Conservation (phyloP, 257 asterid genomes). For the Solanum rostratum region DNA sequence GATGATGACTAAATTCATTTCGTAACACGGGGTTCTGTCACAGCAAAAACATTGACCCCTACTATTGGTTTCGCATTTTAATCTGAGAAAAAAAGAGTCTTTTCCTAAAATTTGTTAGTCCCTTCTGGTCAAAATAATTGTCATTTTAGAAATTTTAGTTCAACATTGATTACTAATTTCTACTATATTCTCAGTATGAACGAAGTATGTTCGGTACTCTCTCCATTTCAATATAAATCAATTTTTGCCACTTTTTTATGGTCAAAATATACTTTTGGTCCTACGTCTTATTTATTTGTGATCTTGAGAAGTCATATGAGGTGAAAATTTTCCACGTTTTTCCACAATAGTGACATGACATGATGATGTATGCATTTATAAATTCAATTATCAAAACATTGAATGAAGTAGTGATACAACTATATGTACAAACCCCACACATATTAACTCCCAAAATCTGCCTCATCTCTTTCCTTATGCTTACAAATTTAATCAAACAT, state of each 20-base stretch:
- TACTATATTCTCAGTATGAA: too few species aligned
- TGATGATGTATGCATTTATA: not conserved
- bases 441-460: not conserved
- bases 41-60: too few species aligned
- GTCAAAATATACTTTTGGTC: not conserved
- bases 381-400: not conserved
- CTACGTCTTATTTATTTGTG: not conserved
- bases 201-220: too few species aligned
- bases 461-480: not conserved
- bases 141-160: not conserved
- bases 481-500: not conserved
- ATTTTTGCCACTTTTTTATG: not conserved
- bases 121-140: too few species aligned
- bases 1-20: too few species aligned
- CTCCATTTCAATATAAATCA: not conserved
- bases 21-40: too few species aligned
- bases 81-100: too few species aligned
- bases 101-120: too few species aligned
- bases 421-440: not conserved
- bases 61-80: too few species aligned
- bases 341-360: not conserved
- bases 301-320: not conserved
- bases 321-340: not conserved
- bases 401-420: not conserved
- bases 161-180: not conserved